Evolutionary conservation across 208 protist genomes (phyloP).

Genomic region (Leptomonas pyrrhocoris): DNA sequence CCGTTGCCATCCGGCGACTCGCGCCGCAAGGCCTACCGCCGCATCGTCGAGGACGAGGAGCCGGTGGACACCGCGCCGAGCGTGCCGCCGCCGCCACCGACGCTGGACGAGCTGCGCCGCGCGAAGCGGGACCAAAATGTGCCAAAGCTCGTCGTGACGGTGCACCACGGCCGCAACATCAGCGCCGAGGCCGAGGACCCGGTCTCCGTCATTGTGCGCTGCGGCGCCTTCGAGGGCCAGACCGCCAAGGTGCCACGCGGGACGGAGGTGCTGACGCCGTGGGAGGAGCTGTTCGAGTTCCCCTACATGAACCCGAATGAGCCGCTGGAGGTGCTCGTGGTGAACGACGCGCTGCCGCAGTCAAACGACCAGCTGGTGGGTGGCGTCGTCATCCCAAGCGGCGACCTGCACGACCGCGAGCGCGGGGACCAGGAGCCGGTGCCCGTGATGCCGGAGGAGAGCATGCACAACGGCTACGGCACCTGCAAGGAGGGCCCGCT

Average conservation of each 20-base stretch:
- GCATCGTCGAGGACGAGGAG: constrained; percentile 53
- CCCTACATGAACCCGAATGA: constrained; percentile 84
- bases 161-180: constrained; percentile 85
- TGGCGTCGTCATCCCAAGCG: constrained; percentile 69
- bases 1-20: constrained; percentile 42
- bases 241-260: constrained; percentile 83
- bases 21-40: constrained; percentile 47
- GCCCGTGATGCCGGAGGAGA: constrained; percentile 66
- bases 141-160: constrained; percentile 83
- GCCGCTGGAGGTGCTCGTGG: constrained; percentile 78
- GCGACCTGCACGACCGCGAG: constrained; percentile 64
- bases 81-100: constrained; percentile 72
- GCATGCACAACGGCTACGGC: constrained; percentile 66
- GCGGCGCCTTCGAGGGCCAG: constrained; percentile 88
- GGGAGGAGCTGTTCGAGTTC: constrained; percentile 92
- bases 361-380: constrained; percentile 72
- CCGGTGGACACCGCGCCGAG: constrained; percentile 31
- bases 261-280: constrained; percentile 63
- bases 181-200: constrained; percentile 57
- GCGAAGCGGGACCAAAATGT: constrained; percentile 46
- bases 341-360: constrained; percentile 73
- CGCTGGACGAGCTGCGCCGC: constrained; percentile 67
- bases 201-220: constrained; percentile 84
- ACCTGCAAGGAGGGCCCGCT: constrained; percentile 71
- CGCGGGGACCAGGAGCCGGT: constrained; percentile 78